Conservation (phyloP, 805 yeast species). For the Ogataea naganishii region DNA sequence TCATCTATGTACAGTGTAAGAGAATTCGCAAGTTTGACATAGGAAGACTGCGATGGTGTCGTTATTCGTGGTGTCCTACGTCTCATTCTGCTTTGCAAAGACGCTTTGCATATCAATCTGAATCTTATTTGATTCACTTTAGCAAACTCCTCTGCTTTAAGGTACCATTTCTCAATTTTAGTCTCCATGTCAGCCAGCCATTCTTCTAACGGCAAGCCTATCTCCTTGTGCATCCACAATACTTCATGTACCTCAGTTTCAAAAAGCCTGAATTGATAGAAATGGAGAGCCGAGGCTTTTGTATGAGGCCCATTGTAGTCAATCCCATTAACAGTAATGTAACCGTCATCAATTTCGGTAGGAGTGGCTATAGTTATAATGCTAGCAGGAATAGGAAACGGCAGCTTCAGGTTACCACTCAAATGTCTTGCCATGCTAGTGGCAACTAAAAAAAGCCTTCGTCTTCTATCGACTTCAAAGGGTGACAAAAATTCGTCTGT, state of each 20-base stretch:
- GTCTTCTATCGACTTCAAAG: conserved; percentile 5
- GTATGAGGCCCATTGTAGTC: conserved; percentile 7
- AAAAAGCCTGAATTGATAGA: conserved; percentile 7
- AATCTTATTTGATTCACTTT: conserved; percentile 8
- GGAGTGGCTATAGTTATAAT: conserved; percentile 7
- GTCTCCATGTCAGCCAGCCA: conserved; percentile 8
- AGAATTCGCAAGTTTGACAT: conserved; percentile 6
- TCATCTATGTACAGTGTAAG: conserved; percentile 7
- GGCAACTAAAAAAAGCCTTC: conserved; percentile 7
- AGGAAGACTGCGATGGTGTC: conserved; percentile 6
- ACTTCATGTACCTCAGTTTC: conserved; percentile 11
- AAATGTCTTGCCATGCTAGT: conserved; percentile 8
- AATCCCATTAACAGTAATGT: conserved; percentile 6
- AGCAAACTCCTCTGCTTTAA: conserved; percentile 11
- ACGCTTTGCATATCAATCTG: conserved; percentile 8
- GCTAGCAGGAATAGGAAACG: conserved; percentile 7
- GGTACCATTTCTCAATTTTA: conserved; percentile 7
- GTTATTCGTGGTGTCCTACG: conserved; percentile 9
- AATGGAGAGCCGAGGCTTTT: conserved; percentile 11
- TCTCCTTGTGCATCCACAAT: conserved; percentile 7
- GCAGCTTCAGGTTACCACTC: conserved; percentile 5
- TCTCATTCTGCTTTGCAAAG: conserved; percentile 7
- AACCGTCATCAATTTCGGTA: conserved; percentile 8
- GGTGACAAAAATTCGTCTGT: conserved; percentile 1
- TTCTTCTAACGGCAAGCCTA: conserved; percentile 3